These are phyloP conservation scores for Talaromyces atroroseus DNA, from an alignment of 2,329 filamentous ascomycete genomes.

Conservation along the genomic window DNA sequence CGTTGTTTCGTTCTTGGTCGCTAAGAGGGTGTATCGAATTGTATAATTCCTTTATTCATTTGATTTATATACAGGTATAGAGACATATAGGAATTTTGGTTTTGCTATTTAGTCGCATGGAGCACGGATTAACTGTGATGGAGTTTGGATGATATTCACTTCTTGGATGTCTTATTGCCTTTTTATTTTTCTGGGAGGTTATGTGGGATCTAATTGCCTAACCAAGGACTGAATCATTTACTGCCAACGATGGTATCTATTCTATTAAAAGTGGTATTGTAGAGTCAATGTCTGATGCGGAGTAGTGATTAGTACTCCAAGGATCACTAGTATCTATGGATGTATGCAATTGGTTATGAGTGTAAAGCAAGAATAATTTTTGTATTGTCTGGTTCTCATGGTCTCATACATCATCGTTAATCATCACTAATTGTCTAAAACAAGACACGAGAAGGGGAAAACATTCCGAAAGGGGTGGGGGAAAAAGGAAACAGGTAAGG, in stretches of 20 bases:
- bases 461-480: conserved; percentile 3
- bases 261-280: not conserved
- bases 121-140: not conserved
- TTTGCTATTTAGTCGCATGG: not conserved
- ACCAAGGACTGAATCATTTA: not conserved
- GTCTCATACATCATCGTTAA: not conserved
- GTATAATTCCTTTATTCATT: conserved; percentile 42
- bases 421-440: not conserved
- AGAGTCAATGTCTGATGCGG: not conserved
- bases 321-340: not conserved
- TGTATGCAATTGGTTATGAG: not conserved
- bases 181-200: not conserved
- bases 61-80: not conserved
- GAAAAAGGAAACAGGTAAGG: not conserved
- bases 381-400: not conserved
- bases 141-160: not conserved
- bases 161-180: not conserved
- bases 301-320: not conserved
- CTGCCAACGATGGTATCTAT: not conserved
- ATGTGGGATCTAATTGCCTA: not conserved
- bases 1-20: conserved; percentile 66
- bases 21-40: conserved; percentile 71
- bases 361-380: not conserved
- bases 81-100: not conserved
- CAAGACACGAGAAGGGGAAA: not conserved